These are phyloP conservation scores for Lachancea fermentati DNA, from an alignment of 805 yeast species.

Conservation along the genomic window DNA sequence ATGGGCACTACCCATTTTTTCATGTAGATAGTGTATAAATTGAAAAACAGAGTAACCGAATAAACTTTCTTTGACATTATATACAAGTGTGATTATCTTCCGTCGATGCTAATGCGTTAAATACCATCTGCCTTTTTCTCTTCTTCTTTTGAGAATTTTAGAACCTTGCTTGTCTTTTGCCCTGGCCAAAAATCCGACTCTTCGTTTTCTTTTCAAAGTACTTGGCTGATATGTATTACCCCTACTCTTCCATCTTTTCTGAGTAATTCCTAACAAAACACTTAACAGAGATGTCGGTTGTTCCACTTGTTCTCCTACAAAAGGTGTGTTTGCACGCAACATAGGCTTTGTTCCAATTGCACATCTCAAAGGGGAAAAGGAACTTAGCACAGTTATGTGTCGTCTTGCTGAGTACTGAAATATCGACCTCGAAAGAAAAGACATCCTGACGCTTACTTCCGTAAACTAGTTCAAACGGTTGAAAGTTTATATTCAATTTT, in stretches of 20 bases:
- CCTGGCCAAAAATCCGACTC: slow-evolving; percentile 84
- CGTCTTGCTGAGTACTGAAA: slow-evolving; percentile 14
- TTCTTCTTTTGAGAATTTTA: slow-evolving; percentile 70
- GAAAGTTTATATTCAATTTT: too few species aligned
- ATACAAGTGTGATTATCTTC: slow-evolving; percentile 1
- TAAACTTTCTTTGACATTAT: neutral
- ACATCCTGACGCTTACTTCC: slow-evolving; percentile 10
- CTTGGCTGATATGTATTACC: slow-evolving; percentile 96
- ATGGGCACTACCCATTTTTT: neutral
- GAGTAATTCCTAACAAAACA: slow-evolving; percentile 16
- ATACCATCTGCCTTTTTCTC: slow-evolving; percentile 90
- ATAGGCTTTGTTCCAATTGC: slow-evolving; percentile 13
- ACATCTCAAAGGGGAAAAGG: slow-evolving; percentile 19
- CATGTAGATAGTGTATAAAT: slow-evolving; percentile 2
- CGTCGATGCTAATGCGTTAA: slow-evolving; percentile 56
- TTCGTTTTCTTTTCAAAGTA: slow-evolving; percentile 82
- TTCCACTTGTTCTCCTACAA: slow-evolving; percentile 17
- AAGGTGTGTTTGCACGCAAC: slow-evolving; percentile 15
- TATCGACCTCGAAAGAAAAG: slow-evolving; percentile 12
- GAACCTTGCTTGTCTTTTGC: slow-evolving; percentile 70
- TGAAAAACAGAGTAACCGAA: neutral
- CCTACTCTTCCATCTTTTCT: slow-evolving; percentile 71
- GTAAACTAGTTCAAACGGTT: too few species aligned
- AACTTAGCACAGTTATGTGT: slow-evolving; percentile 13
- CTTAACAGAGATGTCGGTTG: slow-evolving; percentile 10